Base-by-base conservation (phyloP, 2,329 filamentous ascomycete species). In the Arthrobotrys iridis region DNA sequence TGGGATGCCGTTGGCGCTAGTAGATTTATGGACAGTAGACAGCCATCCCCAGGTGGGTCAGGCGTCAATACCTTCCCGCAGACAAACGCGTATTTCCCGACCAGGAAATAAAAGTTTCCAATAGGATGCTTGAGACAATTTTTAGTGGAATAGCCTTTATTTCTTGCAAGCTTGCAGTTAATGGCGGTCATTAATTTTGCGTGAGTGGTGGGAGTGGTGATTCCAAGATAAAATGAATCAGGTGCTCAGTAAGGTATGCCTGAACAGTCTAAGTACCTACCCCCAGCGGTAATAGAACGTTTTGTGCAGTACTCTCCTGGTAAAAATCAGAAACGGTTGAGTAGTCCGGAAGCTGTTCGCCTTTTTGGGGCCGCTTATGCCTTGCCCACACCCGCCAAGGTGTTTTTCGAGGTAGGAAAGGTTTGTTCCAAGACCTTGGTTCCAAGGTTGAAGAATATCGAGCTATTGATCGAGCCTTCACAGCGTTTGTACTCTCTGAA, bases 331-430 rank as follows among this genome's bases (percentile, higher is more conserved):
- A 55, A n/a, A 70, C 66, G 13, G 55, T 43, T 7, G 24, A n/a
- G 20, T 45, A 57, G 1, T 40, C 20, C 1, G 66, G 66, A 30
- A 71, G 60, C n/a, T 46, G 46, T 1, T 71, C 66, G 26, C 66
- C 58, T n/a, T 20, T 33, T 20, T 57, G 57, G 10, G 66, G 66
- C 5, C 40, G 46, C n/a, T 63, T 71, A 8, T 46, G 37, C 4
- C 66, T 37, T 2, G 66, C 66, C 66, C 66, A 71, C 4, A 46
- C 40, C 45, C 66, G 45, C 66, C 66, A 71, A 5, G 57, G 58
- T 18, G 46, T 63, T 41, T 64, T 71, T 4, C 41, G 18, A 18
- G 48, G 46, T 8, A 70, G 15, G 22, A 46, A 68, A 7, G 35
- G 26, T 37, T 63, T 71, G 22, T 55, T 45, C 57, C 58, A 71